A percentile compares a stretch with the other conserved stretches of the same genome.
phyloP scores from a whole-genome alignment of 2,329 filamentous ascomycete genomes.

The Alternaria brassicae region DNA sequence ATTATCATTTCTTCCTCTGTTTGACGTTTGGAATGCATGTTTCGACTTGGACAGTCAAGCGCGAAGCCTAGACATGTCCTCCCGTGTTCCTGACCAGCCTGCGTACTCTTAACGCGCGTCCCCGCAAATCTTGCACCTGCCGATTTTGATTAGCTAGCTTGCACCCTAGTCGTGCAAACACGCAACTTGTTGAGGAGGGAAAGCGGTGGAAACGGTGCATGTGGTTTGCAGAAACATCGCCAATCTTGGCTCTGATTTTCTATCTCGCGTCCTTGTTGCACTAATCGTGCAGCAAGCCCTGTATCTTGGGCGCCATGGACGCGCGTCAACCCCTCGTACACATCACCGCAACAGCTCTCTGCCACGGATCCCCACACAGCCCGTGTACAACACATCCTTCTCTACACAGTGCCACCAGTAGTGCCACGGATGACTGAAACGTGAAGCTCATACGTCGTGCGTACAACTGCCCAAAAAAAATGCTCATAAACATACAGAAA shows the following conservation, averaged over 20 bases:
- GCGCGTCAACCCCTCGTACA: constrained; percentile 33
- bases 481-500: constrained; percentile 37
- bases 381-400: constrained; percentile 25
- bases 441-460: constrained; percentile 29
- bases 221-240: constrained; percentile 20
- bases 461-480: constrained; percentile 19
- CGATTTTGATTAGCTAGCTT: neutral
- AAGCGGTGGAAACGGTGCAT: neutral
- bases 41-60: neutral
- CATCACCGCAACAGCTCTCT: constrained; percentile 3
- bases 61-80: constrained; percentile 2
- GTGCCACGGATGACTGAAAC: constrained; percentile 16
- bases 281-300: constrained; percentile 12
- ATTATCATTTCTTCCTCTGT: neutral
- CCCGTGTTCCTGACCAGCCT: constrained; percentile 9
- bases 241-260: constrained; percentile 26
- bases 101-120: constrained; percentile 19
- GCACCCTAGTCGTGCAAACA: constrained; percentile 1
- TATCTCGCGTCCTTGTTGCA: constrained; percentile 18
- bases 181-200: neutral
- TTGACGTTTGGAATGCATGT: constrained; percentile 1
- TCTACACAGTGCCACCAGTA: constrained; percentile 16
- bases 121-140: constrained; percentile 12
- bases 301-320: constrained; percentile 21
- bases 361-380: constrained; percentile 24